Evolutionary conservation across 2,329 filamentous ascomycete genomes (phyloP), one percentile per base, ranked within the genome.

Genomic region (Aspergillus brasiliensis): DNA sequence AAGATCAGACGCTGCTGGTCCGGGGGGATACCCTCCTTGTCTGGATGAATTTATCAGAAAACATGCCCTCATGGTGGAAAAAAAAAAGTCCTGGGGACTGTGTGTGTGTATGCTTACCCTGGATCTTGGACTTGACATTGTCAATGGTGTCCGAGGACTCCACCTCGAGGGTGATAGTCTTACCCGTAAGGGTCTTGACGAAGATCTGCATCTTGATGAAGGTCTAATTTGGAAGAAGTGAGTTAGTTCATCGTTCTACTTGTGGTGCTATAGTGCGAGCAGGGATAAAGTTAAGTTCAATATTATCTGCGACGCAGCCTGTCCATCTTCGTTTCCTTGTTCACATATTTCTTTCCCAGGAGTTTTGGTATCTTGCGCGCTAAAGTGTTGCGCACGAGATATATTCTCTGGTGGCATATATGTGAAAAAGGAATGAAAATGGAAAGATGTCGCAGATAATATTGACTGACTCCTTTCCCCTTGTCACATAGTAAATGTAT

Each of bases 161-260:
- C 84, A 98, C 95, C 92, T 99, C 95, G 77, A 99, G 93, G 90
- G 95, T 98, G 90, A 98, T 98, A 80, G 95, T 98, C 91, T 98
- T 98, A 80, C 95, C 95, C 91, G 95, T 98, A 76, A 98, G 79
- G 82, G 83, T 85, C 77, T 85, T 85, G 72, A 86, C 83, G 80
- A 86, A 81, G 75, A 81, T 80, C 74, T 81, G 79, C 79, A 81
- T 81, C 66, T 73, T 80, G 75, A 74, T 58, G 77, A 80, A 79
- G 77, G 77, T 76, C 77, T 78, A 61, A 19, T 19, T 31, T 31
- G 17, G 13, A 51, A 44, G 25, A 40, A 62, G 70, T 55, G 2
- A 68, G 69, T 69, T 49, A 56, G 58, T 59, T 13, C 3, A 7
- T 40, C 10, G 25, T 27, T 10, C n/a, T 31, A 23, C 8, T 3